phyloP scores from a whole-genome alignment of 2,329 filamentous ascomycete genomes.

The Neofusicoccum cordaticola region DNA sequence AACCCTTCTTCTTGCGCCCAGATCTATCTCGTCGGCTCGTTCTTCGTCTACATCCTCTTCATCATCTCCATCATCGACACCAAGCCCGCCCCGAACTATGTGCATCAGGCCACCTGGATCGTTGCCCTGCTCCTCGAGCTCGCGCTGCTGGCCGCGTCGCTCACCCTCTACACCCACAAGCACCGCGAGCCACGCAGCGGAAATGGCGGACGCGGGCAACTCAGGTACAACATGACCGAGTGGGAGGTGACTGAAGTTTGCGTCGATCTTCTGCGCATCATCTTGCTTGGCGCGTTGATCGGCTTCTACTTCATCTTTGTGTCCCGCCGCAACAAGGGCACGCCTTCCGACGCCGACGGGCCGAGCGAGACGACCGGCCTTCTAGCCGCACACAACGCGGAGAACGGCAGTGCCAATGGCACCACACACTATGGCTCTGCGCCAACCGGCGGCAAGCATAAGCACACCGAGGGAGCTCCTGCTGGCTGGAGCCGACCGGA shows the following conservation, averaged over 20 bases:
- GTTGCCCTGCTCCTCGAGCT: slow-evolving; percentile 71
- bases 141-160: slow-evolving; percentile 66
- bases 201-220: slow-evolving; percentile 28
- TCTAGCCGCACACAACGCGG: slow-evolving; percentile 48
- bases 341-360: slow-evolving; percentile 23
- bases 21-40: slow-evolving; percentile 81
- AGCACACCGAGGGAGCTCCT: slow-evolving; percentile 56
- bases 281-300: slow-evolving; percentile 60
- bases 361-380: slow-evolving; percentile 63
- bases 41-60: slow-evolving; percentile 83
- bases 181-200: slow-evolving; percentile 63
- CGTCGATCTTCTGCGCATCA: slow-evolving; percentile 66
- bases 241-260: slow-evolving; percentile 67
- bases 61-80: slow-evolving; percentile 84
- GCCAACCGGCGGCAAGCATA: slow-evolving; percentile 41
- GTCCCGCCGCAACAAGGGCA: slow-evolving; percentile 29
- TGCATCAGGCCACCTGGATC: slow-evolving; percentile 78
- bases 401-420: slow-evolving; percentile 50
- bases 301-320: slow-evolving; percentile 59
- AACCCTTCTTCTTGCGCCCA: slow-evolving; percentile 37
- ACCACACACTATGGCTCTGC: slow-evolving; percentile 55
- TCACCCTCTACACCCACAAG: slow-evolving; percentile 64
- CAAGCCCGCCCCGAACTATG: slow-evolving; percentile 72
- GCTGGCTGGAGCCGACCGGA: slow-evolving; percentile 87
- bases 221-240: slow-evolving; percentile 43